Conservation (phyloP, 305 asterid genomes). For the Salvia sclarea region DNA sequence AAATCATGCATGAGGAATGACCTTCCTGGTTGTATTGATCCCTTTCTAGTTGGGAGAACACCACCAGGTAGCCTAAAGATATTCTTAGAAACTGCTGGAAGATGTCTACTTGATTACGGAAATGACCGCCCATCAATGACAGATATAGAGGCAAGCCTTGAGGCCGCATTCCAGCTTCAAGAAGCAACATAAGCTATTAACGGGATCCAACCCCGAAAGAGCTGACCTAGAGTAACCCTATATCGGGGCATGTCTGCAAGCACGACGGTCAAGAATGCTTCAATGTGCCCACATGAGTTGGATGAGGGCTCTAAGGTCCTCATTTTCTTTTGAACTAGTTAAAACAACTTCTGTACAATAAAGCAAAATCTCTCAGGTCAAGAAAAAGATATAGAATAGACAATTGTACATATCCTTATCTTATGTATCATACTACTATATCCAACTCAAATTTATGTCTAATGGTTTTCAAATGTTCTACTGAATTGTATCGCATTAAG, state of each 20-base stretch:
- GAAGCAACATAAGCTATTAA: slow-evolving; percentile 43
- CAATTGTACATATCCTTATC: neutral
- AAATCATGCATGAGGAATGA: slow-evolving; percentile 48
- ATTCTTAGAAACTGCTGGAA: slow-evolving; percentile 53
- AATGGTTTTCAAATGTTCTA: neutral
- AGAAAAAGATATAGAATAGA: neutral
- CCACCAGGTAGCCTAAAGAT: slow-evolving; percentile 54
- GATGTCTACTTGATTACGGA: slow-evolving; percentile 59
- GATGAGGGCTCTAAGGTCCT: neutral
- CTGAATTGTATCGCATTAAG: neutral
- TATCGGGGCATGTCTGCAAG: neutral
- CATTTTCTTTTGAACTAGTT: too few species aligned
- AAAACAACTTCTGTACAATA: neutral
- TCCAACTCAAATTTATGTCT: neutral
- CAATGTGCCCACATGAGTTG: neutral
- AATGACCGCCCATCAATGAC: slow-evolving; percentile 50
- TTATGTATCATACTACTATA: neutral
- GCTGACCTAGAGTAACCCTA: slow-evolving; percentile 17
- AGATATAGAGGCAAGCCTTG: slow-evolving; percentile 43
- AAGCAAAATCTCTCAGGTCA: neutral
- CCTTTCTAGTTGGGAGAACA: slow-evolving; percentile 45
- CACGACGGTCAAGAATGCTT: neutral
- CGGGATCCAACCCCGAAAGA: slow-evolving; percentile 27
- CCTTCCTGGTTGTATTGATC: slow-evolving; percentile 49
- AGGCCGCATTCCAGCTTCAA: slow-evolving; percentile 50